phyloP scores from a whole-genome alignment of 1,139 yeast genomes.

The Kodamaea alishanica region DNA sequence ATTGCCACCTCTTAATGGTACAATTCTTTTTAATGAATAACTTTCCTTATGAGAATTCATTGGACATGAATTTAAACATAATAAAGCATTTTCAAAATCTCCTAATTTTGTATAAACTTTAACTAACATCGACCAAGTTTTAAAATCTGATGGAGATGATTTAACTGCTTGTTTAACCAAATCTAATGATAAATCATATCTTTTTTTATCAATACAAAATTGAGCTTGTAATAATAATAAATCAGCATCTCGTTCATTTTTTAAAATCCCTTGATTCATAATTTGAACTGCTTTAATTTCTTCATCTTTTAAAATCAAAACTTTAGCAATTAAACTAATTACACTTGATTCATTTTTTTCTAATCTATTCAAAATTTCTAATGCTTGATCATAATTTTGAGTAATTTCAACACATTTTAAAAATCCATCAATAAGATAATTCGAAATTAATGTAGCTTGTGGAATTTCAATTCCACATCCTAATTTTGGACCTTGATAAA shows the following conservation, averaged over 20 bases:
- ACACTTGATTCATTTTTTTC: constrained; percentile 47
- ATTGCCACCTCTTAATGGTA: constrained; percentile 51
- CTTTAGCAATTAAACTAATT: constrained; percentile 52
- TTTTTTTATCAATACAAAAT: constrained; percentile 62
- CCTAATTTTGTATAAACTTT: constrained; percentile 65
- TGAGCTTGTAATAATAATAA: constrained; percentile 61
- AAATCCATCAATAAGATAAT: constrained; percentile 76
- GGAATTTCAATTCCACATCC: constrained; percentile 71
- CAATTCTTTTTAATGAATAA: constrained; percentile 52
- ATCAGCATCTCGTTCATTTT: constrained; percentile 61
- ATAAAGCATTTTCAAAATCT: constrained; percentile 72
- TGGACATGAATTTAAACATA: constrained; percentile 87
- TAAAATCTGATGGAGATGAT: constrained; percentile 80
- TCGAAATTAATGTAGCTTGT: constrained; percentile 64
- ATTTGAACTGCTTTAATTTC: constrained; percentile 74
- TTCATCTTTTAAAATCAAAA: constrained; percentile 56
- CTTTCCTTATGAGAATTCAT: constrained; percentile 74
- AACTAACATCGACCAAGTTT: constrained; percentile 76
- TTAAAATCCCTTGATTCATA: constrained; percentile 57
- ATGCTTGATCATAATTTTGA: constrained; percentile 59
- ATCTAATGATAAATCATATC: constrained; percentile 69
- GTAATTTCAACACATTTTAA: constrained; percentile 62
- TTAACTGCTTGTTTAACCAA: constrained; percentile 74
- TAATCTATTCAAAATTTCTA: constrained; percentile 45
- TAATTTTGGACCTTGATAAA: constrained; percentile 61